Base-by-base conservation (phyloP, 2,329 filamentous ascomycete genomes). In the Coleophoma eucalyptorum region DNA sequence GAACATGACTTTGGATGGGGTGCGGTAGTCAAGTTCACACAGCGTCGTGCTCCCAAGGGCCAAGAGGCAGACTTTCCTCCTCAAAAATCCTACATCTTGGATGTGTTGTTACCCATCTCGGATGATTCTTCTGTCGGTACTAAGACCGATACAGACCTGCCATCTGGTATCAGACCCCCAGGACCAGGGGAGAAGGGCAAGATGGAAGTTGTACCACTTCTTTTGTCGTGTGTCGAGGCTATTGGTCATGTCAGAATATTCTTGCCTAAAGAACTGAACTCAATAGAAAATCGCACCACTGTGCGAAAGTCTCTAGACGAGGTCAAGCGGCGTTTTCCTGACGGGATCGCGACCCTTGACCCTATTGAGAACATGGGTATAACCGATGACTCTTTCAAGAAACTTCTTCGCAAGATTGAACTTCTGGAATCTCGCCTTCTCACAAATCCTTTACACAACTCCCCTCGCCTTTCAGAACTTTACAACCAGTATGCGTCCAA, bases 321-420 rank as follows among this genome's bases (percentile, higher is more conserved):
- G 68, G 86, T 96, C 15, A 81, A 89, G 69, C 84, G 84, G 58
- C 86, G 94, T 21, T 97, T 99, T 72, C 91, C 92, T 1, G 94
- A 99, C 64, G 94, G 94, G 3, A 75, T 99, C 50, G 87, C 94
- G 3, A 78, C 92, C 6, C 73, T 99, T 16, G 94, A 99, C 63
- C 94, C 94, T 0, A 86, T 99, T 37, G 92, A 97, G 68, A 92
- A 97, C 65, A 97, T 99, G 94, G 81, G 84, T 26, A 97, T 99
- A 62, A 86, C 79, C 4, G 94, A 97, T 62, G 91, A 96, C 1
- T 85, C 84, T 0, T 97, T 99, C 75, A 97, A 95, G 76, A 90
- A 91, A 67, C 81, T 97, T 4, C 80, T 97, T 50, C 75, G 91
- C 70, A 97, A 97, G 81, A 97, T 99, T 54, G 94, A 99, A 71